Evolutionary conservation across 441 rosid genomes (phyloP).

Genomic region (Cnidoscolus chayamansa): DNA sequence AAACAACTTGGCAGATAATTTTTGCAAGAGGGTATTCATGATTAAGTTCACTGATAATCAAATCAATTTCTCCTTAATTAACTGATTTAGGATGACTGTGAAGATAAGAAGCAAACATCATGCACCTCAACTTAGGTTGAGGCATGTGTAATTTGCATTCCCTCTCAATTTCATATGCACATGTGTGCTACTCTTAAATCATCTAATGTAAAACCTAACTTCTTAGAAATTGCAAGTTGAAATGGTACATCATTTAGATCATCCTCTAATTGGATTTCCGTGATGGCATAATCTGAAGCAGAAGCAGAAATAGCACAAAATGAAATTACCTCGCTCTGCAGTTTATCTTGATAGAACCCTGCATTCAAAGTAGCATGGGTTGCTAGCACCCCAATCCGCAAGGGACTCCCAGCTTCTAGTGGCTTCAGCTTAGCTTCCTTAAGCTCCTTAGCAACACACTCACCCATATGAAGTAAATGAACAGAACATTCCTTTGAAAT

Average conservation of each 20-base stretch:
- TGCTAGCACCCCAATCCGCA: conserved; percentile 59
- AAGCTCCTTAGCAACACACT: conserved; percentile 68
- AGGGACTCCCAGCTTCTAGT: conserved; percentile 61
- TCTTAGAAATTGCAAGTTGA: not conserved
- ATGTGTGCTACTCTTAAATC: no score
- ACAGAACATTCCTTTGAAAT: conserved; percentile 54
- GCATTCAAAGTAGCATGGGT: conserved; percentile 45
- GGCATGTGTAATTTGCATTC: not conserved
- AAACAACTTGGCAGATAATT: not conserved
- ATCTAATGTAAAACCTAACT: not conserved
- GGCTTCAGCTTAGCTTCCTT: conserved; percentile 68
- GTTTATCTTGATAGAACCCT: conserved; percentile 62
- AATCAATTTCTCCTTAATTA: not conserved
- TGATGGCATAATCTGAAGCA: conserved; percentile 2
- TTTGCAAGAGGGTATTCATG: not conserved
- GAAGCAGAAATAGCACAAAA: conserved; percentile 9
- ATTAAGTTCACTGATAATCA: not conserved
- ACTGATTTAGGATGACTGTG: not conserved
- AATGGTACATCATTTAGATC: not conserved
- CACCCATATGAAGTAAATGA: conserved; percentile 62
- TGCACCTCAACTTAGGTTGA: not conserved
- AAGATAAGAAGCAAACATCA: not conserved
- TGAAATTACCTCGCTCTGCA: conserved; percentile 51
- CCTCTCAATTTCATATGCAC: not conserved
- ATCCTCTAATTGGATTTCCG: not conserved